Conservation (phyloP, 192 early-diverging fungal genomes). For the Linnemannia elongata region DNA sequence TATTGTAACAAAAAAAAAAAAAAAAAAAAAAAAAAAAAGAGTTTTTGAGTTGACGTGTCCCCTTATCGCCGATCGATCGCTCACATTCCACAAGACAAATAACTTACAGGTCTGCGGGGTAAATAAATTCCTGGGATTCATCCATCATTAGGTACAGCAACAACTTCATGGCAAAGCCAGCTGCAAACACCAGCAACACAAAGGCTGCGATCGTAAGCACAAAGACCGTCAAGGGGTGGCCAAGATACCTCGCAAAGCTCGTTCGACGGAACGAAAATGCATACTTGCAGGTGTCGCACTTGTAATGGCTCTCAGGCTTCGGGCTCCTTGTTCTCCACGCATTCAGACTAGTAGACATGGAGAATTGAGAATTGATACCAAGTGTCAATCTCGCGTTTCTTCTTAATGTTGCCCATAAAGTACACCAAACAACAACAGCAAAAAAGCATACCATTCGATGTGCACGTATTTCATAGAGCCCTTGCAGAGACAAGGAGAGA, state of each 20-base stretch:
- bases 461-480: conserved; percentile 70
- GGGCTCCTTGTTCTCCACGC: conserved; percentile 64
- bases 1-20: neutral
- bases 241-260: conserved; percentile 59
- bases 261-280: conserved; percentile 67
- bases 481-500: conserved; percentile 71
- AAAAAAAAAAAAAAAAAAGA: conserved; percentile 18
- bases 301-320: conserved; percentile 68
- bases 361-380: neutral
- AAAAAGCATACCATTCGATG: conserved; percentile 57
- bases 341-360: conserved; percentile 53
- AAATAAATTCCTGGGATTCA: conserved; percentile 37
- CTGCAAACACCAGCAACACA: conserved; percentile 32
- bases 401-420: neutral
- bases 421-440: neutral
- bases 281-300: conserved; percentile 74
- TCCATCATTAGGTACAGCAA: conserved; percentile 44
- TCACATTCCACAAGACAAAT: no score
- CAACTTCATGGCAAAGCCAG: conserved; percentile 48
- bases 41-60: conserved; percentile 4
- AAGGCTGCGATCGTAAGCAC: conserved; percentile 40
- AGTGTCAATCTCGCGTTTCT: neutral
- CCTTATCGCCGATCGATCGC: no score
- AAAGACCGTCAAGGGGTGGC: conserved; percentile 64
- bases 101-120: conserved; percentile 37